A percentile compares a stretch with the other conserved stretches of the same genome.
phyloP scores from a whole-genome alignment of 352 stramenopile species.

The Phytopythium litorale region DNA sequence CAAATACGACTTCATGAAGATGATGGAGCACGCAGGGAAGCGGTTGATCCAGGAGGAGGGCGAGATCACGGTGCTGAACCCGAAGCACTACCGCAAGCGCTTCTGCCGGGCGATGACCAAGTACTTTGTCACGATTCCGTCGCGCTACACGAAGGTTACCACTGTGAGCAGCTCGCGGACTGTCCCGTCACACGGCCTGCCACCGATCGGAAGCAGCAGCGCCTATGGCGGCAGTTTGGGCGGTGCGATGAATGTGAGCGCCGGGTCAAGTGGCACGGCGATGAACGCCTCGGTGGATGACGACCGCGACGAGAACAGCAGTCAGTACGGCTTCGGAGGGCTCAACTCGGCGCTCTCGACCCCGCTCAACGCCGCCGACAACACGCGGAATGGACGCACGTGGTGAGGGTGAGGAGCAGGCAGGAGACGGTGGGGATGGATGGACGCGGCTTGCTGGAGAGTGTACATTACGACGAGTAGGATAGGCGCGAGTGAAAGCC shows the following conservation, averaged over 20 bases:
- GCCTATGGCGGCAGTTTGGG: conserved; percentile 16
- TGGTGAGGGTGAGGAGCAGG: conserved; percentile 16
- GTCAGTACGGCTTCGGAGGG: conserved; percentile 5
- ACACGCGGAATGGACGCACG: conserved; percentile 5
- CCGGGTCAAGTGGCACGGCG: conserved; percentile 15
- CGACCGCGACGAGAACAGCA: conserved; percentile 2
- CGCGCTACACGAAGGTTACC: conserved; percentile 82
- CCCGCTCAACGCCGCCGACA: conserved; percentile 2
- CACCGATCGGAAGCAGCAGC: conserved; percentile 20
- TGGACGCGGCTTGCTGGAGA: not conserved
- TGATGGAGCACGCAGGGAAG: conserved; percentile 87
- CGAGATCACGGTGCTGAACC: conserved; percentile 86
- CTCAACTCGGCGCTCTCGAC: conserved; percentile 12
- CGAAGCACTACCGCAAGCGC: conserved; percentile 82
- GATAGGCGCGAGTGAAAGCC: not conserved
- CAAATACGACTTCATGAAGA: conserved; percentile 91
- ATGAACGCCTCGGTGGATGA: not conserved
- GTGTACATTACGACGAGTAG: conserved; percentile 9
- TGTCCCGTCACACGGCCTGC: conserved; percentile 17
- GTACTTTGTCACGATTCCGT: conserved; percentile 87
- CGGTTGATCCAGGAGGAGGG: conserved; percentile 87
- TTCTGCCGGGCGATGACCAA: conserved; percentile 88
- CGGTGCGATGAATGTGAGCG: conserved; percentile 11
- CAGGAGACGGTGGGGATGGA: not conserved
- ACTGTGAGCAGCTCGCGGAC: conserved; percentile 30